Evolutionary conservation across 768 basidiomycete genomes (phyloP).

Genomic region (Suillus subaureus): DNA sequence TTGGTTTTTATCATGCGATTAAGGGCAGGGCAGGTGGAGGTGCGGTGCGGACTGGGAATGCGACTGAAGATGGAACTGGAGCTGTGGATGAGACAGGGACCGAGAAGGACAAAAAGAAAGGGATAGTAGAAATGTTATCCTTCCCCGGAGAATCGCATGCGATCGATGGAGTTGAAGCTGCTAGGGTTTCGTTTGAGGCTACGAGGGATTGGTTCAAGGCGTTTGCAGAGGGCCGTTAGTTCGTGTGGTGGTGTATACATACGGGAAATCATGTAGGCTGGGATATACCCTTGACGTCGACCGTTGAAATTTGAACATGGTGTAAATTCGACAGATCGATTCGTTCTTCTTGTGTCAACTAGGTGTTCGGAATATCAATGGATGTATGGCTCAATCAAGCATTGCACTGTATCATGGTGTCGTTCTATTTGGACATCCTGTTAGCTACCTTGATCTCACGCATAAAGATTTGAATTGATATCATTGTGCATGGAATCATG

Average conservation of each 20-base stretch:
- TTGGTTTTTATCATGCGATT: not conserved
- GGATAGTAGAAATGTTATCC: constrained; percentile 56
- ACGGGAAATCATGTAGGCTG: not conserved
- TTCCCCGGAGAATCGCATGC: constrained; percentile 68
- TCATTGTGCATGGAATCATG: no score
- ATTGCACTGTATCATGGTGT: no score
- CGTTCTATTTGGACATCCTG: no score
- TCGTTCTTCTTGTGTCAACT: no score
- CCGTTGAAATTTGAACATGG: no score
- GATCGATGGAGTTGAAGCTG: constrained; percentile 63
- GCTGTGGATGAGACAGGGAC: constrained; percentile 20
- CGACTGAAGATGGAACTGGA: constrained; percentile 43
- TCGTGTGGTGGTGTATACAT: not conserved
- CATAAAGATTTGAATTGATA: no score
- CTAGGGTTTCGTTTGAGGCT: constrained; percentile 54
- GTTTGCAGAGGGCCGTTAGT: constrained; percentile 12
- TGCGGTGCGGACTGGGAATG: not conserved
- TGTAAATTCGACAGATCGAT: no score
- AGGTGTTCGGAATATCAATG: no score
- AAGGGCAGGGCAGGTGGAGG: not conserved
- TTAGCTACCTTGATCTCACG: no score
- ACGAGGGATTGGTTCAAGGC: constrained; percentile 50
- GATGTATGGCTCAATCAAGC: no score
- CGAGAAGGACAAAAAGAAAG: constrained; percentile 37
- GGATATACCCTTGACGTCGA: no score